Evolutionary conservation across 2,329 filamentous ascomycete species (phyloP).

Genomic region (Diaporthe sp.): DNA sequence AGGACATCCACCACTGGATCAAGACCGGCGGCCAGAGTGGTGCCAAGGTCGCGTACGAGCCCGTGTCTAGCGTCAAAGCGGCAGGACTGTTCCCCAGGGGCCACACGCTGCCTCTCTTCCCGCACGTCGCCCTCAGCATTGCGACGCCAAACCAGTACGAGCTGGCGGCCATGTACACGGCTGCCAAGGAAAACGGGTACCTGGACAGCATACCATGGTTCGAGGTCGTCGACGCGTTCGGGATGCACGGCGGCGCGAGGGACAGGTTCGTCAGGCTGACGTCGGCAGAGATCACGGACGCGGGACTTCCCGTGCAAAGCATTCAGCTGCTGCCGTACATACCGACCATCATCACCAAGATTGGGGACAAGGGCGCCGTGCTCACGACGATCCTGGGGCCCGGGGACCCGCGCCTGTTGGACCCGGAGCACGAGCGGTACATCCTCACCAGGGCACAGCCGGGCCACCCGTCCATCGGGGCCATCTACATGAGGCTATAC

Average conservation of each 20-base stretch:
- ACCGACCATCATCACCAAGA: conserved; percentile 84
- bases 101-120: conserved; percentile 64
- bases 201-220: conserved; percentile 82
- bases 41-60: conserved; percentile 82
- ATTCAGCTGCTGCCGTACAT: conserved; percentile 91
- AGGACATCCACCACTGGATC: conserved; percentile 76
- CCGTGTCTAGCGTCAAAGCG: conserved; percentile 86
- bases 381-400: conserved; percentile 76
- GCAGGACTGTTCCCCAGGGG: conserved; percentile 70
- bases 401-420: conserved; percentile 74
- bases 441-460: conserved; percentile 74
- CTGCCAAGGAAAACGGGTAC: conserved; percentile 73
- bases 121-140: conserved; percentile 73
- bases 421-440: conserved; percentile 72
- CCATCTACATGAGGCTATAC: conserved; percentile 84
- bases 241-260: conserved; percentile 77
- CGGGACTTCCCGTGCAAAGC: conserved; percentile 84
- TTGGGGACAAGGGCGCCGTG: conserved; percentile 81
- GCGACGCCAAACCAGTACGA: conserved; percentile 88
- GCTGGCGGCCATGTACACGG: conserved; percentile 79
- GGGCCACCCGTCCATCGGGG: conserved; percentile 68
- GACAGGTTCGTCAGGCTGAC: conserved; percentile 79
- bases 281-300: conserved; percentile 74
- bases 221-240: conserved; percentile 79
- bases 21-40: conserved; percentile 64